Evolutionary conservation across 352 stramenopile genomes (phyloP), one percentile per base, ranked within the genome.

Genomic region (Pythium phragmitis): DNA sequence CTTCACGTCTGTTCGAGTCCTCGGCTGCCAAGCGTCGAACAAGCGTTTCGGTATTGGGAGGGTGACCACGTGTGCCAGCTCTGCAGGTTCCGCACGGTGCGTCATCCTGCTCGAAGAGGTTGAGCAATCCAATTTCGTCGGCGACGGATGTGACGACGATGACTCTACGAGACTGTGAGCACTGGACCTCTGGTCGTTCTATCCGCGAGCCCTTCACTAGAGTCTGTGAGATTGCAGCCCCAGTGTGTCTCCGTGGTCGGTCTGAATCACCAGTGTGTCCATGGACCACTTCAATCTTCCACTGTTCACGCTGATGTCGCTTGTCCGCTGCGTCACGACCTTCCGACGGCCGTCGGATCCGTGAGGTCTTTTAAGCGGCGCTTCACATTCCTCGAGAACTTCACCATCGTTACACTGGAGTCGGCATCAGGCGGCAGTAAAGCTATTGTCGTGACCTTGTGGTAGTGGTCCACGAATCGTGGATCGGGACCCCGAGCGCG

Each of bases 321-420:
- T 21, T 21, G 21, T 21, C 21, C 21, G 21, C 21, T 21, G 21
- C 21, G 21, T 21, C 33, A 37, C 33, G 33, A 37, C 33, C 6
- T 37, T 41, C 68, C 28, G 69, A 73, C 49, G 72, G 77, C 52
- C 46, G 76, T 28, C 72, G 72, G 36, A 77, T 77, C 69, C 62
- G 69, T n/a, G 60, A 75, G 23, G 75, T 77, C 37, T 76, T 73
- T 34, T 77, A 57, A 43, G 67, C 77, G 17, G 63, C 69, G 47
- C 65, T 63, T 79, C 54, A 52, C 63, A 39, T 79, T 79, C 50
- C 77, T 73, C 63, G 69, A 69, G 37, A 76, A 69, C 43, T 79
- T 79, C 57, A 69, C 72, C 0, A 51, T 79, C 21, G 65, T 68
- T 19, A 68, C 68, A 7, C 72, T 68, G n/a, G n/a, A 53, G 7